Base-by-base conservation (phyloP, 2,329 filamentous ascomycete genomes). In the Cercospora sesami region DNA sequence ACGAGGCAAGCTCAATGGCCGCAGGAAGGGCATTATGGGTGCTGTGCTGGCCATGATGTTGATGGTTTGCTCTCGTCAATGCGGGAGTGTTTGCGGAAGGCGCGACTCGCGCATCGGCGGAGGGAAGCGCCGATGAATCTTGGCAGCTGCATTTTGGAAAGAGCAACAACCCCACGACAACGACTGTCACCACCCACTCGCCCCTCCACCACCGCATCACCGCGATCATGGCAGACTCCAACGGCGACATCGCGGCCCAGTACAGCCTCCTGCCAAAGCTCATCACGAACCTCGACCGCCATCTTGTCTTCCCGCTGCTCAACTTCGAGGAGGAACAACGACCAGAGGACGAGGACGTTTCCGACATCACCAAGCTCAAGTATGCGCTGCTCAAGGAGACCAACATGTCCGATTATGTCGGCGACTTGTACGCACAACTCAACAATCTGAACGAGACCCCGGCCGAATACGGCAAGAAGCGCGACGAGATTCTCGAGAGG, bases 331-430 rank as follows among this genome's bases (percentile, higher is more conserved):
- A 90, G 77, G 89, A 90, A 78, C 89, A 92, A 80, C 87, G 91
- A 77, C 90, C 89, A 76, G 89, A 90, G 78, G 90, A 92, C 80
- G 90, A 96, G 73, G 90, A 93, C 80, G 82, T 87, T 65, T 85
- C 85, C 76, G 90, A 94, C 80, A 90, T 96, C 76, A 90, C 90
- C 71, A 88, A 91, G 79, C 89, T 93, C 76, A 97, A 97, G 82
- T 97, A 94, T 81, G 90, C 94, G 83, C 89, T 99, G 68, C 89
- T 99, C 75, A 94, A 96, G 84, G 90, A 93, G 81, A 98, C 95
- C 78, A 97, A 98, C 86, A 99, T 99, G 95, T 95, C 91, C 77
- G 95, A 99, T 82, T 99, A 96, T 80, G 92, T 98, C 64, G 94
- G 94, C 78, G 91, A 90, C 77, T 85, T 99, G 74, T 93, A 96